phyloP scores from a whole-genome alignment of 2,329 filamentous ascomycete genomes.

The Blastomyces emzantsi region DNA sequence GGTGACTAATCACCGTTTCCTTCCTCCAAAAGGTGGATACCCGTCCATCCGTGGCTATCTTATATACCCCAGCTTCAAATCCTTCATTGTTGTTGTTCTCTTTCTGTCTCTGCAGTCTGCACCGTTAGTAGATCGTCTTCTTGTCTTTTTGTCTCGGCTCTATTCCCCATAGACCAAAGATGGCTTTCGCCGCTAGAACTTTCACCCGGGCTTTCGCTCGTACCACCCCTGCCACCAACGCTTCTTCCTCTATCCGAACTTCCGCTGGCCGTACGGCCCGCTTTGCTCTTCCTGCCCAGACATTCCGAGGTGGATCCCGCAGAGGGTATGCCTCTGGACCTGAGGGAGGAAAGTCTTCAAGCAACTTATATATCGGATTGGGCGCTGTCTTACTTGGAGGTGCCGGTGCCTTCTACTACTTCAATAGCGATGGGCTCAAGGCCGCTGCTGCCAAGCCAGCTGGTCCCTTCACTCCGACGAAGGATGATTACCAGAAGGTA shows the following conservation, averaged over 20 bases:
- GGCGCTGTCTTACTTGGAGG: constrained; percentile 53
- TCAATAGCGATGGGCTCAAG: constrained; percentile 41
- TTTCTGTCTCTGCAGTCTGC: neutral
- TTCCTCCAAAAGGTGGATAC: neutral
- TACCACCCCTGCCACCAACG: constrained; percentile 26
- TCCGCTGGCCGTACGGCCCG: constrained; percentile 46
- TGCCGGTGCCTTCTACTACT: constrained; percentile 58
- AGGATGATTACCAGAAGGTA: constrained; percentile 89
- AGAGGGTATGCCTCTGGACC: constrained; percentile 65
- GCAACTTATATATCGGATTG: constrained; percentile 49
- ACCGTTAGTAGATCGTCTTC: constrained; percentile 10
- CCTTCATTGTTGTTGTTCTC: constrained; percentile 9
- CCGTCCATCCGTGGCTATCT: neutral
- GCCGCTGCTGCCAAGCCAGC: constrained; percentile 40
- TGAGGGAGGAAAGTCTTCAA: constrained; percentile 45
- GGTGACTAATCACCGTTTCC: neutral
- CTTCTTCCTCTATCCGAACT: constrained; percentile 31
- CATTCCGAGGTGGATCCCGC: constrained; percentile 64
- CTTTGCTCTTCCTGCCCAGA: constrained; percentile 51
- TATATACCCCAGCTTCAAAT: constrained; percentile 1
- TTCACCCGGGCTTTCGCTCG: constrained; percentile 37
- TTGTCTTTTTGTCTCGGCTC: neutral
- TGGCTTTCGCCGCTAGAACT: constrained; percentile 36
- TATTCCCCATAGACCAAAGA: constrained; percentile 26
- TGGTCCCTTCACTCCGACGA: constrained; percentile 61